A percentile compares a stretch with the other conserved stretches of the same genome.
Conservation (phyloP, 306 rosid genomes). For the Alnus glutinosa region DNA sequence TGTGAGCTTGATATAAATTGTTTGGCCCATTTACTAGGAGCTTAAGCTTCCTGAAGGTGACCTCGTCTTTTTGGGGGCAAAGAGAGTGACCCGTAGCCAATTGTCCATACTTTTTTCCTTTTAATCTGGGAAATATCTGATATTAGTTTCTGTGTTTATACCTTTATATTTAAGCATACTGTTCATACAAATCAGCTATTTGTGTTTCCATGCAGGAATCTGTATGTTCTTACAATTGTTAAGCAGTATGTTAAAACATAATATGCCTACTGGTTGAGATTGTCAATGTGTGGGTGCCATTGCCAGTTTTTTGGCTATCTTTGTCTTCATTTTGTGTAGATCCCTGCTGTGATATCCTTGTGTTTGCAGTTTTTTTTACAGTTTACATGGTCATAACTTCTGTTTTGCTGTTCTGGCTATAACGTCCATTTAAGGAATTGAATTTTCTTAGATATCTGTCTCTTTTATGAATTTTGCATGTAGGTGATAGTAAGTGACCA, state of each 20-base stretch:
- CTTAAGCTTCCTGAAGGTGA: not conserved
- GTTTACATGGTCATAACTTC: not conserved
- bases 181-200: not conserved
- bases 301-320: not conserved
- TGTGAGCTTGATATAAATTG: not conserved
- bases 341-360: slow-evolving; percentile 11
- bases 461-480: slow-evolving; percentile 21
- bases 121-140: not conserved
- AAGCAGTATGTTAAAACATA: not conserved
- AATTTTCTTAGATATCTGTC: slow-evolving; percentile 21
- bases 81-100: not conserved
- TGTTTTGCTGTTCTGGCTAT: slow-evolving; percentile 17
- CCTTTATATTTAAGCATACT: no score
- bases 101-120: not conserved
- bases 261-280: not conserved
- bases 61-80: not conserved
- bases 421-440: slow-evolving; percentile 1
- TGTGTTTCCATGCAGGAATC: not conserved
- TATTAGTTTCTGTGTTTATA: not conserved
- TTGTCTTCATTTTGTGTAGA: not conserved
- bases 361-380: slow-evolving; percentile 9
- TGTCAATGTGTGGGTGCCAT: not conserved
- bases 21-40: not conserved
- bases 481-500: slow-evolving; percentile 92
- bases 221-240: not conserved